These are phyloP conservation scores for Neurospora terricola DNA, from an alignment of 495 filamentous ascomycete species.

Conservation along the genomic window DNA sequence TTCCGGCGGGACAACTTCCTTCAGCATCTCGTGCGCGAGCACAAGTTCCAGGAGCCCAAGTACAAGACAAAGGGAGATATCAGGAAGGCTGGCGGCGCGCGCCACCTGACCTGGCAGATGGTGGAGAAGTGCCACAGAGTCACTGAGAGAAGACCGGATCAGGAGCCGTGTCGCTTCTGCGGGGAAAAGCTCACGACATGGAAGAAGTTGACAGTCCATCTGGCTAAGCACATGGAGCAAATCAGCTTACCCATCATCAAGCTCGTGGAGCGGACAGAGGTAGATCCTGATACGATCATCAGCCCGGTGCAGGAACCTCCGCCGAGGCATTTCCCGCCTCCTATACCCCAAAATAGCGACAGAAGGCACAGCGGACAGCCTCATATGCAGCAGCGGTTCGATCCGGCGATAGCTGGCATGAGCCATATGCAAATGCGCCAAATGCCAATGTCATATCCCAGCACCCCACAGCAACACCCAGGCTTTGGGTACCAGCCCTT, in stretches of 20 bases:
- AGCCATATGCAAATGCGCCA: conserved; percentile 4
- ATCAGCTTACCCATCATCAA: conserved; percentile 78
- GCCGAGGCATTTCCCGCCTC: conserved; percentile 25
- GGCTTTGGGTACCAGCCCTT: conserved; percentile 1
- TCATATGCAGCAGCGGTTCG: conserved; percentile 1
- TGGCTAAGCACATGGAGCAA: conserved; percentile 95
- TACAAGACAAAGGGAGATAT: conserved; percentile 49
- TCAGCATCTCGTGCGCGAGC: conserved; percentile 88
- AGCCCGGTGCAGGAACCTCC: conserved; percentile 50
- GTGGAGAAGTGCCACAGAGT: conserved; percentile 73
- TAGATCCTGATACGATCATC: conserved; percentile 51
- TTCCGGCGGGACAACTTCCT: conserved; percentile 93
- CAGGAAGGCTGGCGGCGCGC: conserved; percentile 39
- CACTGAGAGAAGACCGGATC: conserved; percentile 51
- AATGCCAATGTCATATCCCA: conserved; percentile 10
- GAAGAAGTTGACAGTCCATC: conserved; percentile 90
- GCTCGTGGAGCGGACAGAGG: conserved; percentile 52
- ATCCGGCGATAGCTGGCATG: not conserved
- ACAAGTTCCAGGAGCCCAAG: conserved; percentile 77
- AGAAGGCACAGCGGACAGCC: conserved; percentile 17
- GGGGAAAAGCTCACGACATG: conserved; percentile 71
- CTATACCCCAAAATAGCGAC: conserved; percentile 18
- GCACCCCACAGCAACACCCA: not conserved
- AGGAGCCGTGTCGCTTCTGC: conserved; percentile 91
- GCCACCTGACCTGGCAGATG: conserved; percentile 58